A percentile compares a stretch with the other conserved stretches of the same genome.
These are phyloP conservation scores for Lepiota venenata DNA, from an alignment of 768 basidiomycete species.

Conservation along the genomic window DNA sequence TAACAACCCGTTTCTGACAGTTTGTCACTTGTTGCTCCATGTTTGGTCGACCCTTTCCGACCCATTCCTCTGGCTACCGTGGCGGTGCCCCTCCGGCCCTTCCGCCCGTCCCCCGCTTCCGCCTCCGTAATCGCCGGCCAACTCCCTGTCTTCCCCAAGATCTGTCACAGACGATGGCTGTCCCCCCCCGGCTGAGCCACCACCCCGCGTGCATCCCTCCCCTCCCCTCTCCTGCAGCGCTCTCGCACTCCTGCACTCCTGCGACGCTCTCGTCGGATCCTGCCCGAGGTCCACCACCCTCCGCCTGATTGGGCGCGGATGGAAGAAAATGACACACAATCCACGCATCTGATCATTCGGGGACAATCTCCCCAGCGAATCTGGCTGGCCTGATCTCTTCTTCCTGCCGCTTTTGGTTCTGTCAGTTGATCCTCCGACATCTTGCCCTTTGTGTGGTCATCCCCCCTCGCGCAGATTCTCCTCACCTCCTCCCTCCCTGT, in stretches of 20 bases:
- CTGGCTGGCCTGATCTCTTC: not conserved
- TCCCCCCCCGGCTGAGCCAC: conserved; percentile 7
- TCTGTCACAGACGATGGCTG: not conserved
- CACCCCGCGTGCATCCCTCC: conserved; percentile 3
- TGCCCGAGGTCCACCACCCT: not conserved
- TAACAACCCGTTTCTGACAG: not conserved
- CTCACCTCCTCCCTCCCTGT: not conserved
- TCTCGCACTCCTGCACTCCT: conserved; percentile 1
- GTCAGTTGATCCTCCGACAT: conserved; percentile 11
- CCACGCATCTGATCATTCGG: not conserved
- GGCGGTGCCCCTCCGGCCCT: not conserved
- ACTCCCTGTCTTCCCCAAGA: not conserved
- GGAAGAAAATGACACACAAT: not conserved
- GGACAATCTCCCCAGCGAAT: conserved; percentile 5
- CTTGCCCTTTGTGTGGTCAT: conserved; percentile 6
- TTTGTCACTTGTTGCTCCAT: conserved; percentile 1
- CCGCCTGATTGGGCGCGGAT: not conserved
- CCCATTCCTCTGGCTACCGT: not conserved
- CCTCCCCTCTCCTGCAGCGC: not conserved
- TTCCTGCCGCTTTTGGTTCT: not conserved
- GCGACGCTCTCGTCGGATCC: conserved; percentile 2
- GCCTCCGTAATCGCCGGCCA: not conserved
- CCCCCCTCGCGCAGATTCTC: conserved; percentile 1
- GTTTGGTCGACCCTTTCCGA: not conserved
- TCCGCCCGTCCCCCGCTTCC: conserved; percentile 1